These are phyloP conservation scores for Cryptococcus jaspeensis DNA, from an alignment of 1,284 basidiomycete genomes.

Conservation along the genomic window DNA sequence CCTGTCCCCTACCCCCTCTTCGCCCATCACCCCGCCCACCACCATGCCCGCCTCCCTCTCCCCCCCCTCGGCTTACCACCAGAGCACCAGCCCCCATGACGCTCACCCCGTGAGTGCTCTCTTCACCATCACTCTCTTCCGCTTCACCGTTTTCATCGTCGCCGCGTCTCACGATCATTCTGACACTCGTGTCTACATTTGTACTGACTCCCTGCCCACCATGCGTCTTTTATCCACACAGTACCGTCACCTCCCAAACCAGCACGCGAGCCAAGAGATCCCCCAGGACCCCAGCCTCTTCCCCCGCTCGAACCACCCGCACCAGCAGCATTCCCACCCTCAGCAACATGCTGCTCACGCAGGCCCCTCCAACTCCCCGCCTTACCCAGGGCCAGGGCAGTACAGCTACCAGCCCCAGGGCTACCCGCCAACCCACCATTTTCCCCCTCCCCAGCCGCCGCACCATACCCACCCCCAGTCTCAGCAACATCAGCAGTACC, in stretches of 20 bases:
- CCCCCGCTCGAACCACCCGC: not conserved
- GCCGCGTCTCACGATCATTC: too few relatives aligned
- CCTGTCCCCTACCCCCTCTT: too few relatives aligned
- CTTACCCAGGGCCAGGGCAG: slow-evolving; percentile 3
- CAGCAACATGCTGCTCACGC: not conserved
- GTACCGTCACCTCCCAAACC: too few relatives aligned
- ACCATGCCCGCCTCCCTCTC: not conserved
- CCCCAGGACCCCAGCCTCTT: slow-evolving; percentile 4
- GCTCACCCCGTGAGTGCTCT: not conserved
- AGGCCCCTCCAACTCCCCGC: too few relatives aligned
- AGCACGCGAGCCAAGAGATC: too few relatives aligned
- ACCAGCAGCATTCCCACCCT: not conserved
- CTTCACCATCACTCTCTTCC: too few relatives aligned
- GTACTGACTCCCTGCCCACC: too few relatives aligned
- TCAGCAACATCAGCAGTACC: slow-evolving; percentile 8
- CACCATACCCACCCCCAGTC: not conserved
- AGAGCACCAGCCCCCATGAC: not conserved
- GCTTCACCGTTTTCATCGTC: too few relatives aligned
- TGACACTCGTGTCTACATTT: too few relatives aligned
- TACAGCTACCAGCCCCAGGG: slow-evolving; percentile 1
- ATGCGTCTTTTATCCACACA: too few relatives aligned
- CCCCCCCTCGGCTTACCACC: not conserved
- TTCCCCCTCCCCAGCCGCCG: not conserved
- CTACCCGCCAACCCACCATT: not conserved
- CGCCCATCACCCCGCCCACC: too few relatives aligned